These are phyloP conservation scores for Linnemannia zychae DNA, from an alignment of 192 early-diverging fungal genomes.

Conservation along the genomic window DNA sequence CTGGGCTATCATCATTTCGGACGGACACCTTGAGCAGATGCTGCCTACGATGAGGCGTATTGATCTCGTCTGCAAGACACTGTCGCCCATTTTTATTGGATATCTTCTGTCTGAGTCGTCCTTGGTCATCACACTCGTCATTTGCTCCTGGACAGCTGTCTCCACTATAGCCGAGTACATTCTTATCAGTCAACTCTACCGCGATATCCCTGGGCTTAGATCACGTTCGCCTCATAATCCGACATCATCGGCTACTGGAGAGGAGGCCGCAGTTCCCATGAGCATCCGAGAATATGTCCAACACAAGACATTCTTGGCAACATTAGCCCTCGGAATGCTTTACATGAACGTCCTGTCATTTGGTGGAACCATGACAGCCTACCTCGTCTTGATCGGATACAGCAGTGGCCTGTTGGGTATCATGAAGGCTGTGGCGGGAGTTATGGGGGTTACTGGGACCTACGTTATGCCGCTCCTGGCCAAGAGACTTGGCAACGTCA, in stretches of 20 bases:
- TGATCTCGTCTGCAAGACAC: conserved; percentile 50
- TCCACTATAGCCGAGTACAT: conserved; percentile 29
- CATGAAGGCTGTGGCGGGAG: conserved; percentile 44
- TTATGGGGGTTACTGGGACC: conserved; percentile 30
- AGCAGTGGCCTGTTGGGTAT: conserved; percentile 22
- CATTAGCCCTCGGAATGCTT: conserved; percentile 40
- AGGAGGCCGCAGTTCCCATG: conserved; percentile 1
- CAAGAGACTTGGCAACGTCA: conserved; percentile 30
- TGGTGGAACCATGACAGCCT: conserved; percentile 47
- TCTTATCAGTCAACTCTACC: conserved; percentile 32
- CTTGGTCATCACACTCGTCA: conserved; percentile 7
- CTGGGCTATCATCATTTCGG: conserved; percentile 47
- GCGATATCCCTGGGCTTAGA: conserved; percentile 14
- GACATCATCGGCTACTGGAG: neutral
- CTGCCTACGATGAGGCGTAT: conserved; percentile 43
- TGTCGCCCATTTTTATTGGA: conserved; percentile 43
- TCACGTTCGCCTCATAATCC: neutral
- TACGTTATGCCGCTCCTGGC: conserved; percentile 20
- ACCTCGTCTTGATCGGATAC: conserved; percentile 43
- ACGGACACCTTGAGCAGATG: conserved; percentile 25
- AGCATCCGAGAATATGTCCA: conserved; percentile 17
- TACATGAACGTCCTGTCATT: conserved; percentile 51
- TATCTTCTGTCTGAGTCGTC: neutral
- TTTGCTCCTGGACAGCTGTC: conserved; percentile 24
- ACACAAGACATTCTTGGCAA: conserved; percentile 38